Evolutionary conservation across 805 yeast genomes (phyloP).

Genomic region (Diddensiella transvaalensis): DNA sequence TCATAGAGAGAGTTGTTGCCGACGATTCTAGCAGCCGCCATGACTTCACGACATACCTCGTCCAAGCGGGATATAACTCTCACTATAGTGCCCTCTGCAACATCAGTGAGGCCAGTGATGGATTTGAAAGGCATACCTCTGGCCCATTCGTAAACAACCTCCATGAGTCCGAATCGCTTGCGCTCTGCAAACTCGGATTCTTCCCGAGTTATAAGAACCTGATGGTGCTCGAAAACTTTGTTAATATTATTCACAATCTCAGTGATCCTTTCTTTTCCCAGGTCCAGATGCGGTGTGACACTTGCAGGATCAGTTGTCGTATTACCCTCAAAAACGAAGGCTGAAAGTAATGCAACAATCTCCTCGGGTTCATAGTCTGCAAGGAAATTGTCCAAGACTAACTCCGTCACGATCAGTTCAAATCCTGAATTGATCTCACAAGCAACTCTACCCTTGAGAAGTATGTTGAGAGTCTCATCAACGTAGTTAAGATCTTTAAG

Average conservation of each 20-base stretch:
- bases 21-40: constrained; percentile 87
- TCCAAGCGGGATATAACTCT: constrained; percentile 92
- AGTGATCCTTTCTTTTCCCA: constrained; percentile 54
- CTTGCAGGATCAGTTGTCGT: constrained; percentile 65
- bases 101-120: constrained; percentile 82
- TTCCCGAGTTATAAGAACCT: constrained; percentile 74
- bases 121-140: constrained; percentile 88
- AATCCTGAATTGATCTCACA: constrained; percentile 79
- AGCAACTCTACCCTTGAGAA: constrained; percentile 85
- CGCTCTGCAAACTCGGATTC: constrained; percentile 81
- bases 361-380: constrained; percentile 95
- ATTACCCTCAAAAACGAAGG: constrained; percentile 89
- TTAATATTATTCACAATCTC: constrained; percentile 65
- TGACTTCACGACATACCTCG: constrained; percentile 92
- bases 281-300: constrained; percentile 77
- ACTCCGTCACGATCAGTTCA: constrained; percentile 85
- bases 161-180: constrained; percentile 84
- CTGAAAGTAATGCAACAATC: constrained; percentile 89
- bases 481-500: constrained; percentile 75
- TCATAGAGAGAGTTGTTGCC: constrained; percentile 89
- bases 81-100: constrained; percentile 95
- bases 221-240: constrained; percentile 58
- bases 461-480: constrained; percentile 68
- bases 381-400: constrained; percentile 83
- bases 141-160: constrained; percentile 98